Base-by-base conservation (phyloP, 2,329 filamentous ascomycete species). In the Scedosporium aurantiacum region DNA sequence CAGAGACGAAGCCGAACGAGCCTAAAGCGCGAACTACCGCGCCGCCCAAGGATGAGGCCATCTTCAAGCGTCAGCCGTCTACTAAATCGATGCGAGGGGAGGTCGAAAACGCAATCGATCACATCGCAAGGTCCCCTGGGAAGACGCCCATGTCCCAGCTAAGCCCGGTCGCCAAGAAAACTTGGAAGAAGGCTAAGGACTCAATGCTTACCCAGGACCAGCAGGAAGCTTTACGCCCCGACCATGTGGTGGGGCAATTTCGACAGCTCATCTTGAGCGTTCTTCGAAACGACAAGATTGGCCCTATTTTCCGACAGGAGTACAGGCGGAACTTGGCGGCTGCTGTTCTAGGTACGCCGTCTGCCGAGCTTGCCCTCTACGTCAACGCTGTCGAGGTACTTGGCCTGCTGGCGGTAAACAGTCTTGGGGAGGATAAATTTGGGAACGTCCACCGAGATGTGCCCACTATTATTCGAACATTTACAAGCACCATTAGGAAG, bases 391-490 rank as follows among this genome's bases (percentile, higher is more conserved):
- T 86, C n/a, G 84, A 85, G 63, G 82, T 87, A 0, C 75, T 94
- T 45, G 84, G 83, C 12, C 79, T 82, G 58, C 79, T 97, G 28
- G 82, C 89, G 0, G 81, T 90, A 3, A 82, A 82, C 64, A 93
- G 89, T 72, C 74, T 97, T 60, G 77, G 78, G 3, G 92, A 97
- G 72, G 93, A 97, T 70, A 81, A 82, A 56, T 94, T 86, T 69
- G 93, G 93, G 14, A 89, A 90, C 66, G 93, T 95, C n/a, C 88
- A 95, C 66, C 80, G 85, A 52, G 89, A 94, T 65, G 85, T 97
- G 2, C 84, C 89, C 1, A 75, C 75, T 57, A 86, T 96, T 62
- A 83, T 97, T 58, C 83, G 87, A 56, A 83, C 85, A 1, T 83
- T 95, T 63, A 92, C 90, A 0, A 67, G 72, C 0, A 85, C 89